Evolutionary conservation across 805 yeast genomes (phyloP).

Genomic region (Candida lessepsii): DNA sequence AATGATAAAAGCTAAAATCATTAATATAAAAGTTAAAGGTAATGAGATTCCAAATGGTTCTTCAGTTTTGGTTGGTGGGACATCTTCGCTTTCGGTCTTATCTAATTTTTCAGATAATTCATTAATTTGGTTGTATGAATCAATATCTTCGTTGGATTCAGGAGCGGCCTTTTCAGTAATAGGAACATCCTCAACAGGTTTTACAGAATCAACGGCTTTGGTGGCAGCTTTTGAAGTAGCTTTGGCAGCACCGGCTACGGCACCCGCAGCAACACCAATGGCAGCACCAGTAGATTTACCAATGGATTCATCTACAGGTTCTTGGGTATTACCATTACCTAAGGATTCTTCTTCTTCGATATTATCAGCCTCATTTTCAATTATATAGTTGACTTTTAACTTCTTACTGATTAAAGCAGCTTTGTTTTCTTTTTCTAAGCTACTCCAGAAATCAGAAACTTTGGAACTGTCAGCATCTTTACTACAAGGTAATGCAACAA

Average conservation of each 20-base stretch:
- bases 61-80: conserved; percentile 15
- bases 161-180: not conserved
- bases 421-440: conserved; percentile 60
- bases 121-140: conserved; percentile 42
- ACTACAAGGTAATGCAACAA: conserved; percentile 80
- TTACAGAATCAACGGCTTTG: conserved; percentile 8
- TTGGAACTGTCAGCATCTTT: conserved; percentile 51
- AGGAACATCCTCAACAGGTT: conserved; percentile 10
- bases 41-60: conserved; percentile 48
- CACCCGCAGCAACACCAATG: conserved; percentile 14
- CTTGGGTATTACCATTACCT: conserved; percentile 9
- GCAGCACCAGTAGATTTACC: conserved; percentile 20
- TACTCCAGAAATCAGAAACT: conserved; percentile 75
- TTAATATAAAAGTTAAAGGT: conserved; percentile 50
- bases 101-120: conserved; percentile 46
- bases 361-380: conserved; percentile 24
- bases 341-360: conserved; percentile 6
- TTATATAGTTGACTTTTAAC: conserved; percentile 58
- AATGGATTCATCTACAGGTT: conserved; percentile 15
- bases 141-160: conserved; percentile 31
- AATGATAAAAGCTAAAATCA: conserved; percentile 52
- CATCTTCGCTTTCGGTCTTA: conserved; percentile 30
- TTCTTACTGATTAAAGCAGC: conserved; percentile 58
- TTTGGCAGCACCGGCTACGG: conserved; percentile 6
- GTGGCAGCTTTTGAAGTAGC: conserved; percentile 4